Conservation (phyloP, 495 filamentous ascomycete genomes). For the Lophiotrema nucula region DNA sequence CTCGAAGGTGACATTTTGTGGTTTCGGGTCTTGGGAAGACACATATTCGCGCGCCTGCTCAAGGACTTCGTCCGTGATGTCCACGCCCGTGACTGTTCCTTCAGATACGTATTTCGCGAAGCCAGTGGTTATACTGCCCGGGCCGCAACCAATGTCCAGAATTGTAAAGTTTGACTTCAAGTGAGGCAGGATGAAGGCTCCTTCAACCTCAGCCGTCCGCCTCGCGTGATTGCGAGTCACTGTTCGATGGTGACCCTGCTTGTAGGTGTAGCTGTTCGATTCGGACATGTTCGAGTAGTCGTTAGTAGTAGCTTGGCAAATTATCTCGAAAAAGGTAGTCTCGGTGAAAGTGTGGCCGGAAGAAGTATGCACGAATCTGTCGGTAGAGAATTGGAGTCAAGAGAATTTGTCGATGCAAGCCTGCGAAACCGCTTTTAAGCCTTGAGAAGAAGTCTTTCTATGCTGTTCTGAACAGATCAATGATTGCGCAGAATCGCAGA, state of each 20-base stretch:
- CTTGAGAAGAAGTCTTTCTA: too few relatives aligned
- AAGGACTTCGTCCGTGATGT: slow-evolving; percentile 41
- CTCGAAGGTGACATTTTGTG: slow-evolving; percentile 41
- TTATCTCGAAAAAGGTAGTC: too few relatives aligned
- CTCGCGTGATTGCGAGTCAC: slow-evolving; percentile 39
- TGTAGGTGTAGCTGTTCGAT: too few relatives aligned
- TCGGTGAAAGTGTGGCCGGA: too few relatives aligned
- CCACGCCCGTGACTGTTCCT: slow-evolving; percentile 49
- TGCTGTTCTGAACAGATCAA: too few relatives aligned
- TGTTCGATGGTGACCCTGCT: not conserved
- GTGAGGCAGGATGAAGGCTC: slow-evolving; percentile 51
- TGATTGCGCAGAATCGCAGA: too few relatives aligned
- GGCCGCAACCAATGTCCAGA: slow-evolving; percentile 60
- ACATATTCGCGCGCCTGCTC: slow-evolving; percentile 38
- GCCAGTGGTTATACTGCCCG: slow-evolving; percentile 55
- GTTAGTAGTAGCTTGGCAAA: too few relatives aligned
- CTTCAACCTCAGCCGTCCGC: slow-evolving; percentile 52
- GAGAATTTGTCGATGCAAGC: too few relatives aligned
- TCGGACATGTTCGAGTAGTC: too few relatives aligned
- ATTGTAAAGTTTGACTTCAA: slow-evolving; percentile 49
- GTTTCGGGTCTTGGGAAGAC: slow-evolving; percentile 24
- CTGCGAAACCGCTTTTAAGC: too few relatives aligned
- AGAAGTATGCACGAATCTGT: too few relatives aligned
- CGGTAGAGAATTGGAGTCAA: too few relatives aligned
- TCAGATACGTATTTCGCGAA: slow-evolving; percentile 48